Evolutionary conservation across 2,329 filamentous ascomycete species (phyloP).

Genomic region (Phialocephala sp.): DNA sequence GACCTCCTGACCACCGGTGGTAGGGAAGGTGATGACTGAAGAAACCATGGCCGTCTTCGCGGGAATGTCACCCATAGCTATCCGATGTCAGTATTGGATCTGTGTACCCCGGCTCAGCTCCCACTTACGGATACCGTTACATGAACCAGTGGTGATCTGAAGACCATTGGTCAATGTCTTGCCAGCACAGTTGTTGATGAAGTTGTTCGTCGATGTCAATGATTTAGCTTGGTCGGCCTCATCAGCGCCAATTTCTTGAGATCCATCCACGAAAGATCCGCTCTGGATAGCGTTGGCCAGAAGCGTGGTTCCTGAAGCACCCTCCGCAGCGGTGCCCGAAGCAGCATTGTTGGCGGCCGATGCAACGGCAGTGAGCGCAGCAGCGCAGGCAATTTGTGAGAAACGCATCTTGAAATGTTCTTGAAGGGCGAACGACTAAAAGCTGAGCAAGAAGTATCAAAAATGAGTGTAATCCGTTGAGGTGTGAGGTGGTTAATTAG

Average conservation of each 20-base stretch:
- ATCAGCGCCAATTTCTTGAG: constrained; percentile 33
- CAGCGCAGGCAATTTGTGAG: constrained; percentile 35
- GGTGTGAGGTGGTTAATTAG: constrained; percentile 40
- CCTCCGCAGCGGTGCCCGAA: not conserved
- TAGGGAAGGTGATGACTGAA: constrained; percentile 40
- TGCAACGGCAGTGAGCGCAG: constrained; percentile 32
- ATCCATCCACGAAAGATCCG: constrained; percentile 40
- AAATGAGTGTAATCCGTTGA: constrained; percentile 43
- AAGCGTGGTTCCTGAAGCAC: constrained; percentile 33
- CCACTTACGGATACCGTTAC: constrained; percentile 54
- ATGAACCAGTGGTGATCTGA: constrained; percentile 63
- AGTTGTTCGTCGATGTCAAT: constrained; percentile 42
- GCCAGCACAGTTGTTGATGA: constrained; percentile 44
- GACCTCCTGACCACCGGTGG: constrained; percentile 32
- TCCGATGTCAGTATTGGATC: constrained; percentile 10
- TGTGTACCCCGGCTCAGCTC: not conserved
- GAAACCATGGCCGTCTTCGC: constrained; percentile 44
- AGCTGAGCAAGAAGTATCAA: constrained; percentile 28
- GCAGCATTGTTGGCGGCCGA: constrained; percentile 28
- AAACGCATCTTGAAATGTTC: constrained; percentile 39
- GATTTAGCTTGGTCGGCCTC: constrained; percentile 39
- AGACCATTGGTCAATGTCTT: constrained; percentile 63
- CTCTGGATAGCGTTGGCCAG: constrained; percentile 38
- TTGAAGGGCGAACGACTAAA: constrained; percentile 22
- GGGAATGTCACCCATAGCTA: constrained; percentile 45